Conservation (phyloP, 148 eudicot genomes). For the Spergularia bocconei region DNA sequence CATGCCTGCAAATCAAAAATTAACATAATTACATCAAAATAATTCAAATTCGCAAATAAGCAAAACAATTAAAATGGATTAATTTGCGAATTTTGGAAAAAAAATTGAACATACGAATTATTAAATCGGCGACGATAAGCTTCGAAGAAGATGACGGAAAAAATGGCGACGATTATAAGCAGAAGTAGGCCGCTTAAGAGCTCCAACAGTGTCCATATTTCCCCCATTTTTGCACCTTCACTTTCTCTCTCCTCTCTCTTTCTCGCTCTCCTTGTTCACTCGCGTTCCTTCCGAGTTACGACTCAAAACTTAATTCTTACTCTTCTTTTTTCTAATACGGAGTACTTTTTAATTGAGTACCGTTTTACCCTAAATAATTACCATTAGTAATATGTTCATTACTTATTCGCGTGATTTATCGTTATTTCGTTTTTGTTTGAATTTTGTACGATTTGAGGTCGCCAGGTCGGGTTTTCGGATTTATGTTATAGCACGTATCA, state of each 20-base stretch:
- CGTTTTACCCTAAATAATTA: too few relatives aligned
- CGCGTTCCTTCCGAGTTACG: too few relatives aligned
- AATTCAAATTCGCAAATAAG: neutral
- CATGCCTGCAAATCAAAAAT: slow-evolving; percentile 41
- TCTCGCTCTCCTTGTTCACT: neutral
- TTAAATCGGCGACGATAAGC: slow-evolving; percentile 61
- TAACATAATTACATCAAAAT: neutral
- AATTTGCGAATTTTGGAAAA: neutral
- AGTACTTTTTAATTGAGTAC: too few relatives aligned
- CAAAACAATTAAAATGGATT: neutral
- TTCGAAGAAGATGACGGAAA: slow-evolving; percentile 50
- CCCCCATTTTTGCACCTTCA: slow-evolving; percentile 38
- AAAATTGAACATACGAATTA: slow-evolving; percentile 42
- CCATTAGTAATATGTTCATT: too few relatives aligned
- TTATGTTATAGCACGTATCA: too few relatives aligned
- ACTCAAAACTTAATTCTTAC: too few relatives aligned
- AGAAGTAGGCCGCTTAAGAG: slow-evolving; percentile 37
- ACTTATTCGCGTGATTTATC: too few relatives aligned
- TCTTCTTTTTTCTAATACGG: too few relatives aligned
- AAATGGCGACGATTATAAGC: slow-evolving; percentile 36
- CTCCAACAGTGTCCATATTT: slow-evolving; percentile 39
- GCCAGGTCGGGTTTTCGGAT: too few relatives aligned
- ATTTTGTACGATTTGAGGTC: too few relatives aligned
- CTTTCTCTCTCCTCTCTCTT: neutral
- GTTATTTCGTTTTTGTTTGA: too few relatives aligned